Percentiles rank a stretch among this genome's conserved stretches.
phyloP scores from a whole-genome alignment of 2,329 filamentous ascomycete genomes.

The Penicillium sp. region DNA sequence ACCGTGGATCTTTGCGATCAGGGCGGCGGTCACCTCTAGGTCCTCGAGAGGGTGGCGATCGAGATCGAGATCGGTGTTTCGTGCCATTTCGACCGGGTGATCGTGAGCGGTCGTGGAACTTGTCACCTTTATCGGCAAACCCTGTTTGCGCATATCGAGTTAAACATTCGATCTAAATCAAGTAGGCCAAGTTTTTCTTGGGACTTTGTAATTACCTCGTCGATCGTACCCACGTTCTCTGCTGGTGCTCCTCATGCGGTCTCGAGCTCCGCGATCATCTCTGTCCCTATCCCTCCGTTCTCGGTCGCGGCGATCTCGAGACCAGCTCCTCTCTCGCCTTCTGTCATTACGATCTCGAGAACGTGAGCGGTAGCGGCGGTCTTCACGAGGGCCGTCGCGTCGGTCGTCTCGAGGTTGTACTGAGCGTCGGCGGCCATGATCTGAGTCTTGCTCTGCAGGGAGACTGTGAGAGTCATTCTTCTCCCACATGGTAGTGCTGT shows the following conservation, averaged over 20 bases:
- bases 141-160: conserved; percentile 25
- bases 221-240: conserved; percentile 44
- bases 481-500: conserved; percentile 67
- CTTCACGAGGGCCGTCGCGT: conserved; percentile 44
- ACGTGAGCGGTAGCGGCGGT: conserved; percentile 46
- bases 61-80: conserved; percentile 32
- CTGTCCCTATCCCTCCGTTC: conserved; percentile 41
- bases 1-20: conserved; percentile 35
- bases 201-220: conserved; percentile 40
- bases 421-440: conserved; percentile 45
- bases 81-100: conserved; percentile 42
- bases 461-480: conserved; percentile 39
- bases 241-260: conserved; percentile 46
- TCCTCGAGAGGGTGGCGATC: conserved; percentile 43
- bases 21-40: conserved; percentile 38
- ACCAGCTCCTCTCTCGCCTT: conserved; percentile 49
- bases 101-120: conserved; percentile 42
- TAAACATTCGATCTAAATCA: neutral
- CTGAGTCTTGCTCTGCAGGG: conserved; percentile 35
- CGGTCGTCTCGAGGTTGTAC: conserved; percentile 42
- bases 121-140: conserved; percentile 36
- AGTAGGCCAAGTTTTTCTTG: too few species aligned
- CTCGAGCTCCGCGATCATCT: conserved; percentile 44
- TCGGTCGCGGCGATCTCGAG: conserved; percentile 46
- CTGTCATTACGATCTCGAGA: conserved; percentile 46